phyloP scores from a whole-genome alignment of 2,329 filamentous ascomycete genomes.

The Colletotrichum liriopes region DNA sequence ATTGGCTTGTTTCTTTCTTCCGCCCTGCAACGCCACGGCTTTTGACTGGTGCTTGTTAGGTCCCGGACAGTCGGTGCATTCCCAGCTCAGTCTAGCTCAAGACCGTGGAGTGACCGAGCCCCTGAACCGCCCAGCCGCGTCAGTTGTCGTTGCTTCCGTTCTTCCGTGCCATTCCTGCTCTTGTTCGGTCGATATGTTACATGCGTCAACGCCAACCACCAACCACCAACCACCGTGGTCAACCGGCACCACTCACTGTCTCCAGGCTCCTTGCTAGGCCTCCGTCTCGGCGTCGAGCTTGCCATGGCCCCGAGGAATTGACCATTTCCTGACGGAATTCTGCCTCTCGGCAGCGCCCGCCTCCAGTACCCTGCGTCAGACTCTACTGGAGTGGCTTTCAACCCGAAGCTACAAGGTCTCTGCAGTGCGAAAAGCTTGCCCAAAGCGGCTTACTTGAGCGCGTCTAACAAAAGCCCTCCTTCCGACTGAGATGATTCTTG shows the following conservation, averaged over 20 bases:
- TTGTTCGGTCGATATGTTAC: neutral
- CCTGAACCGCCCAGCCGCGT: neutral
- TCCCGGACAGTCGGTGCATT: neutral
- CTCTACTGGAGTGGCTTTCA: neutral
- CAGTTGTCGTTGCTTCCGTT: neutral
- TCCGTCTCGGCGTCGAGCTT: neutral
- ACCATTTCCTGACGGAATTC: too few species aligned
- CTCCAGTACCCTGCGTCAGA: neutral
- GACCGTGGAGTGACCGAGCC: neutral
- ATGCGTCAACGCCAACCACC: neutral
- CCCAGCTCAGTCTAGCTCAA: neutral
- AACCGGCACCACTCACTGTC: neutral
- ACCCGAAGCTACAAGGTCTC: neutral
- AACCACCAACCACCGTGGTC: neutral
- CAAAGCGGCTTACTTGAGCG: neutral
- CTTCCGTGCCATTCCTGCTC: neutral
- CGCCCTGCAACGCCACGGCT: neutral
- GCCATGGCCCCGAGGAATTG: too few species aligned
- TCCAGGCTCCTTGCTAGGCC: neutral
- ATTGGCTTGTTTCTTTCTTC: neutral
- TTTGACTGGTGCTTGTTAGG: neutral
- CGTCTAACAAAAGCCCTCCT: neutral
- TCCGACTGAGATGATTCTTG: neutral
- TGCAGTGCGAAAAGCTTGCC: neutral
- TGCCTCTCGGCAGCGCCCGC: too few species aligned